These are phyloP conservation scores for Prunus kanzakura DNA, from an alignment of 306 rosid genomes.

Conservation along the genomic window DNA sequence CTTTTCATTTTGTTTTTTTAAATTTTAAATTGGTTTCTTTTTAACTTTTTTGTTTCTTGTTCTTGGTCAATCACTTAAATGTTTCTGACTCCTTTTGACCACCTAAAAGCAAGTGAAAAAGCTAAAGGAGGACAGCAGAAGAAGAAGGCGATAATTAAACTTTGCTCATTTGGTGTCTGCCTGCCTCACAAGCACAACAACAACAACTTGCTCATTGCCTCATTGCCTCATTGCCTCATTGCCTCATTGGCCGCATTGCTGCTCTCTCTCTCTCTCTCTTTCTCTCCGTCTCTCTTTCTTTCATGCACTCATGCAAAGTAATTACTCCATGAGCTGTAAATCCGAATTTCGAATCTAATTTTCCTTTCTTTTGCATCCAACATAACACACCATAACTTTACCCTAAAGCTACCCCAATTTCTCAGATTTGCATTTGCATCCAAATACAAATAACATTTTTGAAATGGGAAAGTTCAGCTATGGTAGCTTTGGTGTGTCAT, in stretches of 20 bases:
- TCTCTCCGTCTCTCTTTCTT: background rate
- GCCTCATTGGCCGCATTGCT: background rate
- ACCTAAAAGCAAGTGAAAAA: slow-evolving; percentile 24
- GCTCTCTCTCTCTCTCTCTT: background rate
- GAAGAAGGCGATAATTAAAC: no score
- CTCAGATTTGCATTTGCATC: background rate
- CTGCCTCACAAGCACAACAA: background rate
- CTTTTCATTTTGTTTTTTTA: background rate
- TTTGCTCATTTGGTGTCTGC: background rate
- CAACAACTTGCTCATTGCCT: background rate
- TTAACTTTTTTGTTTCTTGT: background rate
- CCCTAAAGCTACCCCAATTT: slow-evolving; percentile 25
- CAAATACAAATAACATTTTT: background rate
- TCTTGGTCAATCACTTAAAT: slow-evolving; percentile 23
- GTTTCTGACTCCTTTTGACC: slow-evolving; percentile 27
- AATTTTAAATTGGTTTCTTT: background rate
- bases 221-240: no score
- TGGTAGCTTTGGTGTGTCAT: background rate
- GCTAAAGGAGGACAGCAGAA: background rate
- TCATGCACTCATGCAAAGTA: background rate
- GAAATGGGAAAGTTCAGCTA: background rate
- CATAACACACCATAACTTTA: slow-evolving; percentile 17
- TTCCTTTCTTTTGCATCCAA: slow-evolving; percentile 9
- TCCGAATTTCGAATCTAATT: slow-evolving; percentile 2
- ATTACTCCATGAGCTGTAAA: slow-evolving; percentile 1